These are phyloP conservation scores for Pestalotiopsis fici DNA, from an alignment of 2,329 filamentous ascomycete species.

Conservation along the genomic window DNA sequence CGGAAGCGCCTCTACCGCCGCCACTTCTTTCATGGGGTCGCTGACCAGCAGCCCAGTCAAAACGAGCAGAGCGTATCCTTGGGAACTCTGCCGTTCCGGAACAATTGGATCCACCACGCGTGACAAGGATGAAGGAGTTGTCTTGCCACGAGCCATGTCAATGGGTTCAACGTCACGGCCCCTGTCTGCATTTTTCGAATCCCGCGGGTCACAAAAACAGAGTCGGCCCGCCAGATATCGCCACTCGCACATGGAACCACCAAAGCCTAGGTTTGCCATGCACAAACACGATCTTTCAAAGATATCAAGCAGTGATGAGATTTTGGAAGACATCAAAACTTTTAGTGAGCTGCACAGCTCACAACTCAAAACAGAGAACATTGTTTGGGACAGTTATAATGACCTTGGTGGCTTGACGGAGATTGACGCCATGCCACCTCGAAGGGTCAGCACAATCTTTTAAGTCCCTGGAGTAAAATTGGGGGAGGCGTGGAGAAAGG, in stretches of 20 bases:
- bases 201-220: constrained; percentile 11
- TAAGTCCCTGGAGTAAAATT: background rate
- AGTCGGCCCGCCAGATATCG: constrained; percentile 4
- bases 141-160: background rate
- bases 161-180: background rate
- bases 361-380: constrained; percentile 22
- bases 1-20: constrained; percentile 17
- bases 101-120: background rate
- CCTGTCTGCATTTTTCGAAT: background rate
- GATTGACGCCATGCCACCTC: constrained; percentile 14
- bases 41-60: background rate
- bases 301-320: background rate
- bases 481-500: background rate
- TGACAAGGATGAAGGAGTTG: background rate
- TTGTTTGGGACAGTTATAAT: constrained; percentile 48
- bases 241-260: constrained; percentile 12
- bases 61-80: background rate
- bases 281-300: background rate
- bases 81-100: background rate
- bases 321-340: constrained; percentile 11
- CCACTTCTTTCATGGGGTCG: constrained; percentile 18
- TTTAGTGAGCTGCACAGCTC: constrained; percentile 7
- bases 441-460: background rate
- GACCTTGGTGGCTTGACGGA: constrained; percentile 45
- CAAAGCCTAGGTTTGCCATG: constrained; percentile 5